Conservation (phyloP, 1,139 yeast species). For the Yamadazyma mexicana region DNA sequence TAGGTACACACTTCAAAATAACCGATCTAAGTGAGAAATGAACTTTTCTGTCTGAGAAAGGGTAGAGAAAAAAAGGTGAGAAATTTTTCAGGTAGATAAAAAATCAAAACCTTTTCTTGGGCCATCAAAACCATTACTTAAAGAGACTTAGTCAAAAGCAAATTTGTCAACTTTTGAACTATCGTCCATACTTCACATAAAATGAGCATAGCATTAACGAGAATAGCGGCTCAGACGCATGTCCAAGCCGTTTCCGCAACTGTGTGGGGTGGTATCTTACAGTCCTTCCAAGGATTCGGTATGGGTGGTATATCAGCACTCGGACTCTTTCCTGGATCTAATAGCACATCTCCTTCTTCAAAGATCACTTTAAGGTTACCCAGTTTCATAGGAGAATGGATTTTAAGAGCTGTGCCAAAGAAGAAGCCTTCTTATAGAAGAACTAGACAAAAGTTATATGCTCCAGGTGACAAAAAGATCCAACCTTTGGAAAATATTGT, state of each 20-base stretch:
- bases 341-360: background rate
- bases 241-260: background rate
- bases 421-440: conserved; percentile 86
- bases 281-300: background rate
- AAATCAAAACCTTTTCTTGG: background rate
- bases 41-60: too few relatives aligned
- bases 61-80: background rate
- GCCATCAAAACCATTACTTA: too few relatives aligned
- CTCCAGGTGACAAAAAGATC: conserved; percentile 81
- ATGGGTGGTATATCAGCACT: background rate
- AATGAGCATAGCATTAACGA: background rate
- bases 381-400: conserved; percentile 40
- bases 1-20: background rate
- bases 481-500: conserved; percentile 74
- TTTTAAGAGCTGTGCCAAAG: conserved; percentile 86
- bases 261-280: conserved; percentile 1
- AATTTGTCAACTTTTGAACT: background rate
- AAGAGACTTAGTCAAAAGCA: too few relatives aligned
- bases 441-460: conserved; percentile 78
- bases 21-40: too few relatives aligned
- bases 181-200: background rate
- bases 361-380: conserved; percentile 10
- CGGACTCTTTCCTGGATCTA: background rate
- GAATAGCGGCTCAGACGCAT: background rate
- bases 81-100: conserved; percentile 1